A percentile compares a stretch with the other conserved stretches of the same genome.
These are phyloP conservation scores for Suhomyces sp. DNA, from an alignment of 805 yeast genomes.

Conservation along the genomic window DNA sequence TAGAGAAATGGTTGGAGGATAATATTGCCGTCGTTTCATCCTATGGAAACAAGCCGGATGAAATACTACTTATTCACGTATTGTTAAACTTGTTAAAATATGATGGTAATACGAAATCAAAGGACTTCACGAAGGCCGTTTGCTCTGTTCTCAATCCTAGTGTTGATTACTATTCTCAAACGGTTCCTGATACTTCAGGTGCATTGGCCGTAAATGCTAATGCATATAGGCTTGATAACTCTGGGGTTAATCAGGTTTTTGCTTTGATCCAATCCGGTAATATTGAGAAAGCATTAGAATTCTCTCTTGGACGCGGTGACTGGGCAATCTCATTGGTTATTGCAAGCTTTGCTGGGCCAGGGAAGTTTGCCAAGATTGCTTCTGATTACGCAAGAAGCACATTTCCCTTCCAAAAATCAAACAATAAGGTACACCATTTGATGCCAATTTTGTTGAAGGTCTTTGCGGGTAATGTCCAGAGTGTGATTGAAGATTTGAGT, in stretches of 20 bases:
- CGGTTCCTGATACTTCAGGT: constrained; percentile 28
- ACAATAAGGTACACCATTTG: constrained; percentile 40
- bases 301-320: constrained; percentile 61
- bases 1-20: constrained; percentile 58
- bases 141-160: constrained; percentile 45
- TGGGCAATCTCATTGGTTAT: constrained; percentile 78
- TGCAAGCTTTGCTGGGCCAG: constrained; percentile 64
- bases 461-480: constrained; percentile 58
- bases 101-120: constrained; percentile 31
- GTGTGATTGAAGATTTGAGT: constrained; percentile 51
- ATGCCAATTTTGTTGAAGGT: constrained; percentile 62
- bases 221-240: constrained; percentile 42
- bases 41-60: constrained; percentile 16
- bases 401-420: constrained; percentile 40
- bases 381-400: constrained; percentile 54
- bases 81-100: constrained; percentile 23
- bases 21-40: constrained; percentile 18
- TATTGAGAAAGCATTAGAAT: constrained; percentile 61
- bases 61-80: constrained; percentile 32
- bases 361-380: constrained; percentile 57
- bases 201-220: constrained; percentile 28
- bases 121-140: constrained; percentile 30
- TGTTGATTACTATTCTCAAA: constrained; percentile 32
- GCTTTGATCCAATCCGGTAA: constrained; percentile 57
- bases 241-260: constrained; percentile 35